phyloP scores from a whole-genome alignment of 1,284 basidiomycete species.

The Wallemia ichthyophaga region DNA sequence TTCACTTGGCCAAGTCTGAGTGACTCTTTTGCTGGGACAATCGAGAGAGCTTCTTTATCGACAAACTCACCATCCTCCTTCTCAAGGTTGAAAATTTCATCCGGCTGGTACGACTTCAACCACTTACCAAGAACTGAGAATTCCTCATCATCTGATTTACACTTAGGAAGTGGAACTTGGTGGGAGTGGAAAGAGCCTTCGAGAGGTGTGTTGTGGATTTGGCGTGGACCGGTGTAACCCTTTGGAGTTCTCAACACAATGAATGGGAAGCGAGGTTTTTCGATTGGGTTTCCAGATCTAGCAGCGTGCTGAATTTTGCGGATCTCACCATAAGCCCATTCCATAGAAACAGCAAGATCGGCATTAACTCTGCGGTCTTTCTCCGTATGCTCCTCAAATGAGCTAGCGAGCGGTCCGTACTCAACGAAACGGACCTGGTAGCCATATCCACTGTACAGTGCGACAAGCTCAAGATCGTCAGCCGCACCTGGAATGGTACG shows the following conservation, averaged over 20 bases:
- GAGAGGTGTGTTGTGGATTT: slow-evolving; percentile 31
- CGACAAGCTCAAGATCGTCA: slow-evolving; percentile 42
- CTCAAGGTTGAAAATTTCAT: slow-evolving; percentile 28
- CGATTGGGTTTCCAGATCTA: slow-evolving; percentile 35
- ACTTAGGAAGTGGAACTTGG: slow-evolving; percentile 47
- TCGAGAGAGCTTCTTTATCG: slow-evolving; percentile 23
- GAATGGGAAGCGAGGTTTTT: slow-evolving; percentile 62
- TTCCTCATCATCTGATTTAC: slow-evolving; percentile 31
- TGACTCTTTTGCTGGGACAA: slow-evolving; percentile 25
- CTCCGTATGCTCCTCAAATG: slow-evolving; percentile 11
- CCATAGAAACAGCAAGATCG: slow-evolving; percentile 39
- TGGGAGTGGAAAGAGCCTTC: slow-evolving; percentile 47
- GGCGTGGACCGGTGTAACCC: slow-evolving; percentile 37
- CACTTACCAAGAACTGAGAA: slow-evolving; percentile 32
- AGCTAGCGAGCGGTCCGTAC: slow-evolving; percentile 25
- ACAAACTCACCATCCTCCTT: slow-evolving; percentile 10
- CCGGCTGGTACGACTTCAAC: slow-evolving; percentile 33
- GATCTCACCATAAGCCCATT: slow-evolving; percentile 52
- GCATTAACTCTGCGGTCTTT: slow-evolving; percentile 16
- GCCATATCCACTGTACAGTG: slow-evolving; percentile 30
- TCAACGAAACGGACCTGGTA: slow-evolving; percentile 58
- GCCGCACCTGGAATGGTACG: slow-evolving; percentile 66
- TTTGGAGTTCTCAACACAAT: slow-evolving; percentile 56
- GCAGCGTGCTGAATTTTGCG: slow-evolving; percentile 45
- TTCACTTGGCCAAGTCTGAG: slow-evolving; percentile 34